These are phyloP conservation scores for Spathaspora gorwiae DNA, from an alignment of 805 yeast species.

Conservation along the genomic window DNA sequence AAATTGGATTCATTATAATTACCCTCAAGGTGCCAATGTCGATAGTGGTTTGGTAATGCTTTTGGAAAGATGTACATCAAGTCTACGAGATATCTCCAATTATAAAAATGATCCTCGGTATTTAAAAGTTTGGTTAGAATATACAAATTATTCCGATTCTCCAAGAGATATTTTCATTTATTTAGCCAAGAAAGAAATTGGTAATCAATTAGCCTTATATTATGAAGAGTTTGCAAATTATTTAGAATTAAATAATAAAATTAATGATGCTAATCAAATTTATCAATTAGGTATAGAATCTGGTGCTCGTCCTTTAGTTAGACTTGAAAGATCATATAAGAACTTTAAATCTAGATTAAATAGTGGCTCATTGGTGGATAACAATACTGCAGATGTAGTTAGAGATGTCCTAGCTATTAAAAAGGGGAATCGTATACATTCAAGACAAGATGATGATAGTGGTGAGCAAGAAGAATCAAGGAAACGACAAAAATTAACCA, in stretches of 20 bases:
- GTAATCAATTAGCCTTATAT: conserved; percentile 57
- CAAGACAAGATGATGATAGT: neutral
- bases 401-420: conserved; percentile 29
- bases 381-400: neutral
- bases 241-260: conserved; percentile 48
- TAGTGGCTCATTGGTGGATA: conserved; percentile 9
- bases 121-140: conserved; percentile 75
- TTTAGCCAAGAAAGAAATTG: conserved; percentile 68
- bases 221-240: conserved; percentile 76
- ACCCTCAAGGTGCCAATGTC: conserved; percentile 56
- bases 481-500: conserved; percentile 32
- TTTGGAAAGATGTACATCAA: conserved; percentile 68
- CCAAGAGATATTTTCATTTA: conserved; percentile 70
- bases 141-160: conserved; percentile 61
- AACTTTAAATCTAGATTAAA: conserved; percentile 38
- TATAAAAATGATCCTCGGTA: conserved; percentile 84
- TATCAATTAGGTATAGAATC: conserved; percentile 53
- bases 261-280: conserved; percentile 54
- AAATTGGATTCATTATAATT: conserved; percentile 62
- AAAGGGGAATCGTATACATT: conserved; percentile 9
- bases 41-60: conserved; percentile 63
- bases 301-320: conserved; percentile 59
- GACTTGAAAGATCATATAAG: conserved; percentile 31
- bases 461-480: conserved; percentile 1
- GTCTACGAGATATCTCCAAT: conserved; percentile 57